These are phyloP conservation scores for Pyrus hybrid DNA, from an alignment of 331 rosid genomes.

Conservation along the genomic window DNA sequence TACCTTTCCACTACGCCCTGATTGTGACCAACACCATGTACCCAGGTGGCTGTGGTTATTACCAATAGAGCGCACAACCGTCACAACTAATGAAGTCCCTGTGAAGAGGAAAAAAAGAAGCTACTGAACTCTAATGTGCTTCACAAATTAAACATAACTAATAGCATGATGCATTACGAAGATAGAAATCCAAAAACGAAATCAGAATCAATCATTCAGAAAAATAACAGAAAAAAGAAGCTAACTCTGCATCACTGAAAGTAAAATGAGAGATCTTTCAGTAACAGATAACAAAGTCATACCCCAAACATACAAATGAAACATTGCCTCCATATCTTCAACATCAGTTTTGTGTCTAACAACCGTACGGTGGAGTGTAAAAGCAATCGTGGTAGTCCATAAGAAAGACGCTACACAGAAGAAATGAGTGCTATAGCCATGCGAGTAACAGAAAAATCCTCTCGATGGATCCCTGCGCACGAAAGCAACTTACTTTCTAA, in stretches of 20 bases:
- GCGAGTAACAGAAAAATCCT: conserved; percentile 82
- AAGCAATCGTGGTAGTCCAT: conserved; percentile 98
- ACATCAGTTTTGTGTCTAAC: conserved; percentile 93
- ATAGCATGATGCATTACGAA: no score
- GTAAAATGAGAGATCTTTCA: not conserved
- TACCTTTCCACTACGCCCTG: conserved; percentile 86
- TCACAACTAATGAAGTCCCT: conserved; percentile 88
- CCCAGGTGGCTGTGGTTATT: conserved; percentile 79
- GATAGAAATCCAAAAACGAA: no score
- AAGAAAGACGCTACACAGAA: conserved; percentile 97
- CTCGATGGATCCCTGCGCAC: conserved; percentile 82
- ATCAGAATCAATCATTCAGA: no score
- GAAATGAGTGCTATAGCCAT: conserved; percentile 89
- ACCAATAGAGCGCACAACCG: conserved; percentile 87
- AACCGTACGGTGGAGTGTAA: conserved; percentile 95
- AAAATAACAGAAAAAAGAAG: not conserved
- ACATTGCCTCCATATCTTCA: conserved; percentile 91
- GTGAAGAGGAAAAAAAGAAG: conserved; percentile 4
- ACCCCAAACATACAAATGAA: conserved; percentile 99
- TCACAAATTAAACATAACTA: not conserved
- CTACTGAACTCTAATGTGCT: conserved; percentile 11
- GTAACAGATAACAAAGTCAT: conserved; percentile 15
- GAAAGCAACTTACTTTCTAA: conserved; percentile 15
- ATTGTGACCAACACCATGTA: conserved; percentile 75
- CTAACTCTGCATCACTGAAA: not conserved